Evolutionary conservation across 75 land plant species (phyloP), one percentile per base, ranked within the genome.

Genomic region (Cryptomeria japonica): DNA sequence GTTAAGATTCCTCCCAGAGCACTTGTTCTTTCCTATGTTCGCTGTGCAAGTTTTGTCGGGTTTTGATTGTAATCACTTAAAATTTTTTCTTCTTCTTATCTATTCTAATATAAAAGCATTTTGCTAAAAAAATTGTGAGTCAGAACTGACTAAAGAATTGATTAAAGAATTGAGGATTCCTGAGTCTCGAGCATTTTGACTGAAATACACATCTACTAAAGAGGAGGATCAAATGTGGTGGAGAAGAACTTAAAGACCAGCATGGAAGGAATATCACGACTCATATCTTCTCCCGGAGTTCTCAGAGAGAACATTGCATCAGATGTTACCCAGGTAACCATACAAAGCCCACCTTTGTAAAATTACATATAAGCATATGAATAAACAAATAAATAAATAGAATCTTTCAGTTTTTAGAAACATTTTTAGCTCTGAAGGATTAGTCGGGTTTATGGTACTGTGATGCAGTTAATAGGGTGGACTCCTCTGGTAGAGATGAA

Each of bases 401-500:
- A 49, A 3, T 44, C 49, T 38, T 38, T 18, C 13, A 11, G 5
- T 42, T 3, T 82, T 80, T 82, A 16, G 44, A 42, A n/a, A 28
- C 84, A 28, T 82, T 44, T 3, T 44, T 16, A 25, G 31, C 3
- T 44, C 15, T 42, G 10, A 82, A 9, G 31, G 31, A 39, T 82
- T 42, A 12, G n/a, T 44, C 16, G 13, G 5, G 3, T 82, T 82
- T 82, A 51, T 51, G 46, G 37, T 7, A 75, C 37, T 44, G 46
- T 82, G 31, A 44, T 89, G 78, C 79, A 93, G 94, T 89, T 93
- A 19, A 89, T 93, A 18, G 94, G 94, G 32, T 87, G 94, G 94
- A 93, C 94, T 36, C 94, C 94, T 3, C 84, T 93, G 25, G 84
- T 93, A 61, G 92, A 93, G 84, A 49, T 90, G 32, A 91, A 89